Conservation (phyloP, 164 flowering plant genomes). For the Warburgia ugandensis region DNA sequence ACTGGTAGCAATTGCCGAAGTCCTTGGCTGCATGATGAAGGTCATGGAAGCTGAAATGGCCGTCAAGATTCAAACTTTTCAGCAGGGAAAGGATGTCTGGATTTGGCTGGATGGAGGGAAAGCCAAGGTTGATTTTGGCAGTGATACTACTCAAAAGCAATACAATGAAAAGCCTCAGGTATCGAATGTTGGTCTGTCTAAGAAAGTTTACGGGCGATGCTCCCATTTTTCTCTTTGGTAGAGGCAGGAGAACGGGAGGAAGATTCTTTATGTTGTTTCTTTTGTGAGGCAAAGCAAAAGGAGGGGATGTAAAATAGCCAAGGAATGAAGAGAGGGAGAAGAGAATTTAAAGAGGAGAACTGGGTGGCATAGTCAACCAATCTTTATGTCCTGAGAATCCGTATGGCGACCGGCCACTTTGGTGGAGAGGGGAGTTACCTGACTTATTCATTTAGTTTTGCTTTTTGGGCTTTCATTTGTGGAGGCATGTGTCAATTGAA, state of each 20-base stretch:
- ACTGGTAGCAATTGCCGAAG: constrained; percentile 59
- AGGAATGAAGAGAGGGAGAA: constrained; percentile 24
- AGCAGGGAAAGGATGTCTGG: constrained; percentile 20
- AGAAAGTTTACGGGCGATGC: constrained; percentile 19
- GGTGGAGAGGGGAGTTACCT: constrained; percentile 14
- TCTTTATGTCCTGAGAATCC: constrained; percentile 23
- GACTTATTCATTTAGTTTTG: constrained; percentile 4
- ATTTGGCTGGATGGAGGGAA: constrained; percentile 13
- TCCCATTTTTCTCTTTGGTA: constrained; percentile 27
- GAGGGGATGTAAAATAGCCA: constrained; percentile 19
- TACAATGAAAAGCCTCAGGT: constrained; percentile 26
- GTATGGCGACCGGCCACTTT: constrained; percentile 32
- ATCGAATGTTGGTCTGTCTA: constrained; percentile 17
- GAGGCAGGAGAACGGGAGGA: constrained; percentile 9
- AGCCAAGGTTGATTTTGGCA: constrained; percentile 30
- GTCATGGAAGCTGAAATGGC: constrained; percentile 38
- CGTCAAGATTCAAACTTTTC: constrained; percentile 30
- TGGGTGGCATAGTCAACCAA: constrained; percentile 43
- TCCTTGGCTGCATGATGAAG: constrained; percentile 56
- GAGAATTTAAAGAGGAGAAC: constrained; percentile 47
- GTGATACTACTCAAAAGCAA: constrained; percentile 33
- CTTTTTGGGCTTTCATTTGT: constrained; percentile 9
- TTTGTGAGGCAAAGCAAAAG: constrained; percentile 18
- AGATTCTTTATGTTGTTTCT: constrained; percentile 15
- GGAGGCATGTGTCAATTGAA: constrained; percentile 13